phyloP scores from a whole-genome alignment of 768 basidiomycete genomes.

The Lentinula detonsa region DNA sequence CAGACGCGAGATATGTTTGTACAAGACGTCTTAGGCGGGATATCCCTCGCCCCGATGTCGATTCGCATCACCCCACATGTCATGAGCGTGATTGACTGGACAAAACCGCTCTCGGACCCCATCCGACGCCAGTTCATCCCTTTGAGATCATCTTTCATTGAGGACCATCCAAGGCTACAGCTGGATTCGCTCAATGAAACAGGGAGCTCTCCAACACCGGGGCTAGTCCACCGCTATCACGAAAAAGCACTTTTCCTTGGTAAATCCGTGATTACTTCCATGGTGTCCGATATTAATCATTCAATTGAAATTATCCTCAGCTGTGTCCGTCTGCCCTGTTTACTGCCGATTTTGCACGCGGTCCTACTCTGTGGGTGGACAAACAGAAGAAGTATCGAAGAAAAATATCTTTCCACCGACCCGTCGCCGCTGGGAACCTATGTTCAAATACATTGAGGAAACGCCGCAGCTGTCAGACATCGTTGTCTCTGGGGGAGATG shows the following conservation, averaged over 20 bases:
- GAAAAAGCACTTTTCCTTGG: background rate
- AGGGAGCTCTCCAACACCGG: background rate
- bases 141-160: background rate
- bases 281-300: background rate
- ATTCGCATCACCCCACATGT: background rate
- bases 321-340: background rate
- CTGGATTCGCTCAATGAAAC: background rate
- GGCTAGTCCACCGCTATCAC: background rate
- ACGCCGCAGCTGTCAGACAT: background rate
- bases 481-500: background rate
- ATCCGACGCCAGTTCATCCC: conserved; percentile 1
- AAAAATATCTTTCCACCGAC: background rate
- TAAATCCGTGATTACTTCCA: background rate
- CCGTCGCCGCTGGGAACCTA: background rate
- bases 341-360: background rate
- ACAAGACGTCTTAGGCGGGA: background rate
- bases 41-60: background rate
- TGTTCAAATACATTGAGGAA: background rate
- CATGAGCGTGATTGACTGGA: background rate
- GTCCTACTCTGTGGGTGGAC: background rate
- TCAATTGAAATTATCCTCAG: background rate
- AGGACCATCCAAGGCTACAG: background rate
- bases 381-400: background rate
- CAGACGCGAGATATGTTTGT: background rate
- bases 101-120: background rate